Evolutionary conservation across 768 basidiomycete genomes (phyloP).

Genomic region (Lentinula edodes): DNA sequence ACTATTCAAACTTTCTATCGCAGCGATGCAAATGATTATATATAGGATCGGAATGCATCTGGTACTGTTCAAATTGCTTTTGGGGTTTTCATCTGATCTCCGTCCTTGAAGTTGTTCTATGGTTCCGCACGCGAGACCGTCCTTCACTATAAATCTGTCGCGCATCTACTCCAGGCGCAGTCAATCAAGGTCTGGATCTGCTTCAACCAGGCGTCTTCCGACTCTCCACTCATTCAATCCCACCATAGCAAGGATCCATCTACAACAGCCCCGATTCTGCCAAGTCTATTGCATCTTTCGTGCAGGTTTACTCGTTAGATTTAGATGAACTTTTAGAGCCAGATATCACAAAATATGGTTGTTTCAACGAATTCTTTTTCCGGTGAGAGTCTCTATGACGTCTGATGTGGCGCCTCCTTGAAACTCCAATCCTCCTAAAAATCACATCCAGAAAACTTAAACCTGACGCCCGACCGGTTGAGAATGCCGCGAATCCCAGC

Average conservation of each 20-base stretch:
- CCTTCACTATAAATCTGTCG: slow-evolving; percentile 42
- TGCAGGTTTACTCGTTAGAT: slow-evolving; percentile 49
- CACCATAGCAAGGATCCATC: slow-evolving; percentile 42
- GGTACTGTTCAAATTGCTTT: not conserved
- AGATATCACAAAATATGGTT: slow-evolving; percentile 55
- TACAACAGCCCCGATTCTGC: slow-evolving; percentile 50
- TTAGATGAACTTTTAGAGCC: slow-evolving; percentile 57
- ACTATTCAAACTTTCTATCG: slow-evolving; percentile 7
- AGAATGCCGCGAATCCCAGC: slow-evolving; percentile 42
- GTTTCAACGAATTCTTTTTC: slow-evolving; percentile 78
- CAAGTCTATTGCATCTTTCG: slow-evolving; percentile 49
- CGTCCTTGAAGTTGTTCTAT: slow-evolving; percentile 39
- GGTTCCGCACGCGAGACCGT: slow-evolving; percentile 45
- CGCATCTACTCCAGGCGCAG: slow-evolving; percentile 46
- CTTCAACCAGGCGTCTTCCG: not conserved
- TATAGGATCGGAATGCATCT: slow-evolving; percentile 68
- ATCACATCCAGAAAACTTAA: slow-evolving; percentile 40
- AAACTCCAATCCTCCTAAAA: not conserved
- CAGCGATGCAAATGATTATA: not conserved
- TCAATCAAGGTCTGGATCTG: slow-evolving; percentile 39
- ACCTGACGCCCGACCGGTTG: slow-evolving; percentile 55
- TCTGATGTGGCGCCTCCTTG: not conserved
- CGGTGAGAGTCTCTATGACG: slow-evolving; percentile 25
- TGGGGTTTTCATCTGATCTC: not conserved
- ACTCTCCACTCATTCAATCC: not conserved